Evolutionary conservation across 768 basidiomycete species (phyloP).

Genomic region (Mycena galericulata): DNA sequence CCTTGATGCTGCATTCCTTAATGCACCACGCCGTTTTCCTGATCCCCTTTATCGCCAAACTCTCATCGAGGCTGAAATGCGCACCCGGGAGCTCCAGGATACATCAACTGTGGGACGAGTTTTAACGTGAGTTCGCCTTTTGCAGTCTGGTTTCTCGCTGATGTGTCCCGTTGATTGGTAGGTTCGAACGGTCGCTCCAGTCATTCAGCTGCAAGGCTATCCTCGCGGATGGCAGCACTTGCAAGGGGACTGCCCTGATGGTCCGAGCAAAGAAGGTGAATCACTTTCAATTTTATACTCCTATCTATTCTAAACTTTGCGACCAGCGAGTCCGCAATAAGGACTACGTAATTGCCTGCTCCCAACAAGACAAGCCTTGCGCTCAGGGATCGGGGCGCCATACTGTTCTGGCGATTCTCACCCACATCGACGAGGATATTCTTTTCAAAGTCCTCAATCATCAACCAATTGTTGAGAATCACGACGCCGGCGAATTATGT

Average conservation of each 20-base stretch:
- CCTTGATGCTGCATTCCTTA: constrained; percentile 5
- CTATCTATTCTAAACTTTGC: neutral
- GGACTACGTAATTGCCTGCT: constrained; percentile 11
- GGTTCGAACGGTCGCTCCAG: constrained; percentile 1
- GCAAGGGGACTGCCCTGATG: constrained; percentile 3
- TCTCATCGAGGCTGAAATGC: constrained; percentile 9
- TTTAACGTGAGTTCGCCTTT: constrained; percentile 5
- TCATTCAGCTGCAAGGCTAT: constrained; percentile 9
- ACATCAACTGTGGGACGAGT: constrained; percentile 3
- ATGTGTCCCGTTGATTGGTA: neutral
- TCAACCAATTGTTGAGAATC: neutral
- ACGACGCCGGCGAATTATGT: neutral
- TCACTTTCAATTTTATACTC: neutral
- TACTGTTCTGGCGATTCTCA: constrained; percentile 1
- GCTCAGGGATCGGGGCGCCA: neutral
- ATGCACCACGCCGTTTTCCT: neutral
- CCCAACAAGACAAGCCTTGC: neutral
- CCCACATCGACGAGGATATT: constrained; percentile 8
- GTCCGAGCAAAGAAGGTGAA: neutral
- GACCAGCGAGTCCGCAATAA: neutral
- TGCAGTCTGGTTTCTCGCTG: neutral
- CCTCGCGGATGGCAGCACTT: neutral
- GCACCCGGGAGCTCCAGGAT: constrained; percentile 14
- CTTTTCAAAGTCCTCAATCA: constrained; percentile 4
- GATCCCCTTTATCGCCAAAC: neutral